Conservation (phyloP, 1,284 basidiomycete species). For the Moesziomyces aphidis region DNA sequence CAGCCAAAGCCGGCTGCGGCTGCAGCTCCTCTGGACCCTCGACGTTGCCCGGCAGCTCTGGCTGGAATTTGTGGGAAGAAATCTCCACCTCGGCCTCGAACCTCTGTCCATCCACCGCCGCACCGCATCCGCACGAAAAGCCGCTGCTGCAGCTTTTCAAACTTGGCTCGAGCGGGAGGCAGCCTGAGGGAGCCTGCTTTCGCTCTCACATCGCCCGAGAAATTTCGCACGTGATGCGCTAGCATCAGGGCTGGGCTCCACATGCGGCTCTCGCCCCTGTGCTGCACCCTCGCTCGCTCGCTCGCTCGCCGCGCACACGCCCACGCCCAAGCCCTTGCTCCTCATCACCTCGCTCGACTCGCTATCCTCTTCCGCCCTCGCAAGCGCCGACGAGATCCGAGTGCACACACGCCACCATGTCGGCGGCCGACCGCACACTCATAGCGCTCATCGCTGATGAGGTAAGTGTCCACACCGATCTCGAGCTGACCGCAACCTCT, state of each 20-base stretch:
- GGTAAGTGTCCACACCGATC: constrained; percentile 22
- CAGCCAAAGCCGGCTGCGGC: no score
- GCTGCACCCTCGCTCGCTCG: no score
- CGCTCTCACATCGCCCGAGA: not conserved
- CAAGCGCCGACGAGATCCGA: no score
- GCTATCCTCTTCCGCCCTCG: no score
- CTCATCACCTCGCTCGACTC: no score
- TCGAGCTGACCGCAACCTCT: not conserved
- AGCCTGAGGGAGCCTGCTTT: not conserved
- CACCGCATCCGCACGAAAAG: not conserved
- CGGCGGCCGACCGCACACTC: constrained; percentile 54
- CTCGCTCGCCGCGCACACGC: no score
- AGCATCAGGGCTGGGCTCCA: not conserved
- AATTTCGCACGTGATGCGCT: not conserved
- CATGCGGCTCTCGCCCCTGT: not conserved
- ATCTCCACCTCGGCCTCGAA: constrained; percentile 12
- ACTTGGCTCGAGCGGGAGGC: not conserved
- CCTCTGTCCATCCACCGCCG: not conserved
- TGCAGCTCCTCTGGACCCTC: no score
- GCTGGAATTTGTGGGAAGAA: constrained; percentile 5
- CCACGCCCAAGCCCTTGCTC: no score
- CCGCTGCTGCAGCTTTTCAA: not conserved
- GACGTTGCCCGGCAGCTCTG: no score
- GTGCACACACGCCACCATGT: constrained; percentile 16
- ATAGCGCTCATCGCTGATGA: constrained; percentile 62